These are phyloP conservation scores for Colletotrichum tropicale DNA, from an alignment of 2,329 filamentous ascomycete species.

Conservation along the genomic window DNA sequence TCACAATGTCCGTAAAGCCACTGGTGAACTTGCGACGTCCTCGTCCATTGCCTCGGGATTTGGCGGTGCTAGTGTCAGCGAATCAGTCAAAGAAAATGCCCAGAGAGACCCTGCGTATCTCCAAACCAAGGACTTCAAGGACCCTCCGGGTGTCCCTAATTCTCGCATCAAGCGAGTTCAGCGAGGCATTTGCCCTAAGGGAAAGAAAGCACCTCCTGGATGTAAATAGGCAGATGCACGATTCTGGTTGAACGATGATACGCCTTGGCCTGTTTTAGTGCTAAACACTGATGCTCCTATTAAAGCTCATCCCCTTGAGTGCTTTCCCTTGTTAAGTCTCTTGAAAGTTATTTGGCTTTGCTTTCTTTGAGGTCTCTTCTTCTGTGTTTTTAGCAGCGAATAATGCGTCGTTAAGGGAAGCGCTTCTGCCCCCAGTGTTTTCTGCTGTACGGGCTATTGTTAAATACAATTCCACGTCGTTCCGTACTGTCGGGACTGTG, in stretches of 20 bases:
- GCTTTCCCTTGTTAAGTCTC: too few species aligned
- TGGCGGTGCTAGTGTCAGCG: neutral
- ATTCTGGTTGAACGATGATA: neutral
- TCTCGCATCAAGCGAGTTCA: neutral
- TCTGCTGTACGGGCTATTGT: too few species aligned
- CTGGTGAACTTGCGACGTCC: neutral
- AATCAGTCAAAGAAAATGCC: neutral
- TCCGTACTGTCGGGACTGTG: neutral
- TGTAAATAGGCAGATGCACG: neutral
- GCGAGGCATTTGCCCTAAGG: neutral
- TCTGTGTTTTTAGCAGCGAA: too few species aligned
- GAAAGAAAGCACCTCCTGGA: neutral
- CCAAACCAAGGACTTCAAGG: fast-evolving
- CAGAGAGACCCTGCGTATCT: neutral
- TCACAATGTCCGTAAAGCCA: neutral
- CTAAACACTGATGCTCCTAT: too few species aligned
- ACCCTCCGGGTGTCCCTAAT: neutral
- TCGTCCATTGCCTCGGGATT: neutral
- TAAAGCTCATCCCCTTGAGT: too few species aligned
- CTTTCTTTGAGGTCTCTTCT: too few species aligned
- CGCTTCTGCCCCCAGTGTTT: too few species aligned
- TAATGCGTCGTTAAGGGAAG: too few species aligned
- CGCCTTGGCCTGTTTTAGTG: too few species aligned
- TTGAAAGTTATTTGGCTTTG: too few species aligned
- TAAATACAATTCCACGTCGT: too few species aligned